phyloP scores from a whole-genome alignment of 345 rosid species.

The Hypericum androsaemum region DNA sequence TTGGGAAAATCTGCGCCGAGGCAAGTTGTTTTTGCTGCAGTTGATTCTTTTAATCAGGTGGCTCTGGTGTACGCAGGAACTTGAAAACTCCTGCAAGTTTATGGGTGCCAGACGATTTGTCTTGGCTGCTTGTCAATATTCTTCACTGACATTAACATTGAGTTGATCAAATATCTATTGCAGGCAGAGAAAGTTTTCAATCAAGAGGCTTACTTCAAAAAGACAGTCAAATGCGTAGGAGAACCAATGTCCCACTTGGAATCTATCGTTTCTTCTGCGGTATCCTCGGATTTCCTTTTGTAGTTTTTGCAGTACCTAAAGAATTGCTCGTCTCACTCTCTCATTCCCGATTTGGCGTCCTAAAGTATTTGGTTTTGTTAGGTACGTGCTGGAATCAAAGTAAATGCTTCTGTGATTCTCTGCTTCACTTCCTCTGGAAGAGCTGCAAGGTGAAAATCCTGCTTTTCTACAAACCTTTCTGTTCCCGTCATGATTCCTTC shows the following conservation, averaged over 20 bases:
- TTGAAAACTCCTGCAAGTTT: too few relatives aligned
- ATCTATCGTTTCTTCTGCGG: conserved; percentile 96
- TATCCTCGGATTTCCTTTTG: conserved; percentile 15
- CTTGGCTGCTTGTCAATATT: not conserved
- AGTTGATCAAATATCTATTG: not conserved
- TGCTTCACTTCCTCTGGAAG: conserved; percentile 98
- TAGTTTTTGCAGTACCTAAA: not conserved
- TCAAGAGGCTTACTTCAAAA: conserved; percentile 83
- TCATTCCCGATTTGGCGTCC: not conserved
- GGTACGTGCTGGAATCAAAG: conserved; percentile 98
- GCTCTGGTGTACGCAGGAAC: too few relatives aligned
- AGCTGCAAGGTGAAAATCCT: conserved; percentile 69
- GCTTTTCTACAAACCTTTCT: too few relatives aligned
- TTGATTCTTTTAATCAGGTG: not conserved
- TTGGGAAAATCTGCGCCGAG: conserved; percentile 92
- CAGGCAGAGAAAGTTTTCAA: conserved; percentile 98
- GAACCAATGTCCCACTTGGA: conserved; percentile 96
- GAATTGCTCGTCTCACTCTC: not conserved
- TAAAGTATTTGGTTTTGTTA: conserved; percentile 13
- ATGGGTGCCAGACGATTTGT: too few relatives aligned
- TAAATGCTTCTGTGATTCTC: conserved; percentile 87
- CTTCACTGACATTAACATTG: not conserved
- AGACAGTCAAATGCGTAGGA: conserved; percentile 78
- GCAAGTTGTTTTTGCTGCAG: too few relatives aligned
- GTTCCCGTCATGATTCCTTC: too few relatives aligned